phyloP scores from a whole-genome alignment of 176 grass and related monocot genomes.

The Oryza coarctata region DNA sequence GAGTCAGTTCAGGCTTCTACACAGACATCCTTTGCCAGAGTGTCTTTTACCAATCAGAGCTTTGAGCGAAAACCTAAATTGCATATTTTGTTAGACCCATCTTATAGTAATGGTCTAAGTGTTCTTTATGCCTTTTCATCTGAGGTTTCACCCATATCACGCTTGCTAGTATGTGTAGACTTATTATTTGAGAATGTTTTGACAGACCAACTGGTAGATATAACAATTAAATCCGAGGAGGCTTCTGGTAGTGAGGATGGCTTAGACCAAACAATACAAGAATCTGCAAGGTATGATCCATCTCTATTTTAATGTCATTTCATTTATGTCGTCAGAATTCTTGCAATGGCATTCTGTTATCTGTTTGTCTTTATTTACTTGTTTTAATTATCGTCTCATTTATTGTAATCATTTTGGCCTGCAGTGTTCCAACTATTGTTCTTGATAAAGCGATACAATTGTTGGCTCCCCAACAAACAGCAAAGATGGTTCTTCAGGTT shows the following conservation, averaged over 20 bases:
- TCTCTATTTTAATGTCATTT: neutral
- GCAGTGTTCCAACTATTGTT: conserved; percentile 46
- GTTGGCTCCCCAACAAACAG: conserved; percentile 63
- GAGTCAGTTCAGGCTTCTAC: conserved; percentile 35
- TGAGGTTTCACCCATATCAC: conserved; percentile 58
- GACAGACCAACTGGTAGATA: conserved; percentile 53
- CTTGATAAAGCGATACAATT: conserved; percentile 62
- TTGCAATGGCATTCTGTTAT: conserved; percentile 7
- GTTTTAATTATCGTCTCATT: conserved; percentile 16
- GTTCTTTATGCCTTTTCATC: conserved; percentile 84
- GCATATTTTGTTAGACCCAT: conserved; percentile 67
- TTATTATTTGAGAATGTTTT: conserved; percentile 78
- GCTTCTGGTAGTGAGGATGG: conserved; percentile 43
- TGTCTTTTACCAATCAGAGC: conserved; percentile 73
- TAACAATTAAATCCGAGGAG: conserved; percentile 73
- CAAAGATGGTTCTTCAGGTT: conserved; percentile 69
- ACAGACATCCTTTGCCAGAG: conserved; percentile 55
- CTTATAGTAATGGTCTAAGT: conserved; percentile 61
- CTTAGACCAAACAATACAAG: conserved; percentile 48
- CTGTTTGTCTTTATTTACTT: neutral
- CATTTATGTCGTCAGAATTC: conserved; percentile 15
- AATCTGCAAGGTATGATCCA: conserved; percentile 53
- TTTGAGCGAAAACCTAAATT: conserved; percentile 72
- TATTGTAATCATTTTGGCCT: conserved; percentile 30
- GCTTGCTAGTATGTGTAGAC: conserved; percentile 61